Conservation (phyloP, 441 rosid genomes). For the Macaranga tanarius region DNA sequence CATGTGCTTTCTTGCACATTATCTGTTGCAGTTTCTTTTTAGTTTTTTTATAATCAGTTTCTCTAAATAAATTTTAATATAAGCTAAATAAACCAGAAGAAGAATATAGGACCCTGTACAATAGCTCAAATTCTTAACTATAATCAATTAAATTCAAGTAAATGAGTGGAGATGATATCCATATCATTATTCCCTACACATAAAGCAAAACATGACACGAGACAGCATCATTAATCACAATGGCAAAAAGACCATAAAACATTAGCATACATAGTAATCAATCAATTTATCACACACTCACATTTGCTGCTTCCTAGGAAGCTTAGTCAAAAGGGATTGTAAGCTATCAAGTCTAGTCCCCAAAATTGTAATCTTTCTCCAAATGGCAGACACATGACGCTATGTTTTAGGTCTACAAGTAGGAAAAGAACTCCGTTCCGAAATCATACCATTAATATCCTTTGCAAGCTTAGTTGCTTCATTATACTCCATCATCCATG, state of each 20-base stretch:
- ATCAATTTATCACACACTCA: constrained; percentile 33
- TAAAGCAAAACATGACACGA: not conserved
- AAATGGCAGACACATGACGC: constrained; percentile 79
- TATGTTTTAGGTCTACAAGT: constrained; percentile 75
- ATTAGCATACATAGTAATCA: not conserved
- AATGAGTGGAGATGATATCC: too few species aligned
- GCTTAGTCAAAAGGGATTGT: constrained; percentile 66
- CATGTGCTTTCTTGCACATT: too few species aligned
- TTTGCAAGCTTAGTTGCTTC: constrained; percentile 79
- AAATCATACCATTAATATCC: constrained; percentile 81
- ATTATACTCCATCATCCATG: constrained; percentile 85
- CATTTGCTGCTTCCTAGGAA: constrained; percentile 75
- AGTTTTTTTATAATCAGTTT: too few species aligned
- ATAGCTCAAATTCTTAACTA: too few species aligned
- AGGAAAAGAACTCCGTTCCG: constrained; percentile 52
- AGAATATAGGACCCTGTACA: too few species aligned
- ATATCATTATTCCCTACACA: not conserved
- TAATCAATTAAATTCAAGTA: too few species aligned
- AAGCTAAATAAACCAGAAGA: too few species aligned
- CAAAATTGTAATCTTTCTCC: constrained; percentile 85
- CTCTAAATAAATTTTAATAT: too few species aligned
- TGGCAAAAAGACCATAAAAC: not conserved
- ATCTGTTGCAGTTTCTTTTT: too few species aligned
- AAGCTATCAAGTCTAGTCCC: constrained; percentile 79
- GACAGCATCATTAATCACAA: not conserved